Evolutionary conservation across 108 stramenopile species (phyloP), one percentile per base, ranked within the genome.

Genomic region (Cyclotella cryptica): DNA sequence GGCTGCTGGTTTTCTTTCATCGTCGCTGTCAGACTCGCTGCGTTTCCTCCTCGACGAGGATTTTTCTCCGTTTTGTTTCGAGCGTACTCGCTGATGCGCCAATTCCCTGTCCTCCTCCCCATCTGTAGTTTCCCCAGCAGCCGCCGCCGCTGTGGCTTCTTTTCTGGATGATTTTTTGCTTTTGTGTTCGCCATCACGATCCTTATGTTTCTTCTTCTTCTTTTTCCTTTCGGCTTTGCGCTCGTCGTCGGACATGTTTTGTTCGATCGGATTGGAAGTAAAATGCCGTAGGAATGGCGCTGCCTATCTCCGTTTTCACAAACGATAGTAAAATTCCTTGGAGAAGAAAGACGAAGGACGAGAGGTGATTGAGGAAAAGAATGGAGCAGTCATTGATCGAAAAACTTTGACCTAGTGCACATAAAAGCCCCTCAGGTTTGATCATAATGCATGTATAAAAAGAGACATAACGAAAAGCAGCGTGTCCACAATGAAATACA

Each of bases 161-260:
- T 8, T 55, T 55, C 24, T 55, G 13, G 55, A 55, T 55, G 39
- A 40, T 62, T 62, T 62, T 27, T 40, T 27, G 24, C 24, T 26
- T 58, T 58, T 28, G 55, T 9, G 55, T 24, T 58, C 55, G 49
- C n/a, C 17, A 19, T 51, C 49, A 6, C 35, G 35, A 35, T 35
- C 35, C 26, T 58, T 24, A 21, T 58, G 55, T 28, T 58, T 58
- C 35, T 62, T 62, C 30, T 62, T 62, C 60, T 62, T 62, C 60
- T 62, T 62, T 19, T 62, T 62, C 60, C 39, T 62, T 17, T 62
- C 39, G 39, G 30, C 15, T 35, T 62, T 62, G 39, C 60, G 30
- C 35, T 62, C 60, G n/a, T 55, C 55, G 19, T 55, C 55, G 11
- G 55, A 55, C 55, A 55, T 55, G 47, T 49, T 17, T 55, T 3